Percentiles rank a stretch among this genome's conserved stretches.
phyloP scores from a whole-genome alignment of 169 alveolate genomes.

The Eimeria maxima region DNA sequence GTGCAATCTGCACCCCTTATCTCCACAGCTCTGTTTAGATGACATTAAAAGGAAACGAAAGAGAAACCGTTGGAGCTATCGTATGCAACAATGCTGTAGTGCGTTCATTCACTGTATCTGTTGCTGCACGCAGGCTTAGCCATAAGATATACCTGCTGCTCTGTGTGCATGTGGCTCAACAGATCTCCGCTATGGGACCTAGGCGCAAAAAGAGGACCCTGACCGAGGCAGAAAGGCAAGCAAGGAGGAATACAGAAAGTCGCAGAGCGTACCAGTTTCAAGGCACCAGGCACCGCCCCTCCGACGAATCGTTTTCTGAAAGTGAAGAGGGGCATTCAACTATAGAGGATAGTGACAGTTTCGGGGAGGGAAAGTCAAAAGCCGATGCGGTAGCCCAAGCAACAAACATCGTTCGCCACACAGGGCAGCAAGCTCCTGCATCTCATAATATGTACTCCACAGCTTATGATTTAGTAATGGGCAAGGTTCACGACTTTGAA shows the following conservation, averaged over 20 bases:
- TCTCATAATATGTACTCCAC: background rate
- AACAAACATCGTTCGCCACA: background rate
- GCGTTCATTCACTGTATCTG: background rate
- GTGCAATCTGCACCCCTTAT: background rate
- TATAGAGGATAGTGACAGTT: too few species aligned
- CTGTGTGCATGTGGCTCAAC: background rate
- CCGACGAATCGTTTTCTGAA: background rate
- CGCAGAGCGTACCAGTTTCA: background rate
- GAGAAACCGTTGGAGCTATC: background rate
- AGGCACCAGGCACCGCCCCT: background rate
- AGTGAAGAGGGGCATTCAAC: background rate
- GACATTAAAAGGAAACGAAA: background rate
- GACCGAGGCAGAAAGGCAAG: background rate
- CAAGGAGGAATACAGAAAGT: background rate
- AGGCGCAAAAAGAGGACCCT: slow-evolving; percentile 5
- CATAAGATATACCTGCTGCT: background rate
- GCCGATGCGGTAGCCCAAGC: background rate
- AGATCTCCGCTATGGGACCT: slow-evolving; percentile 1
- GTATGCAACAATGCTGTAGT: background rate
- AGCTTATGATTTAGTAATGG: background rate
- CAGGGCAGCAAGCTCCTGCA: background rate
- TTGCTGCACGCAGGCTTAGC: background rate
- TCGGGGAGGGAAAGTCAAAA: background rate
- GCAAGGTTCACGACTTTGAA: background rate
- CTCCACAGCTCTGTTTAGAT: background rate